A percentile compares a stretch with the other conserved stretches of the same genome.
phyloP scores from a whole-genome alignment of 495 filamentous ascomycete genomes.

The Penicillium paxilli region DNA sequence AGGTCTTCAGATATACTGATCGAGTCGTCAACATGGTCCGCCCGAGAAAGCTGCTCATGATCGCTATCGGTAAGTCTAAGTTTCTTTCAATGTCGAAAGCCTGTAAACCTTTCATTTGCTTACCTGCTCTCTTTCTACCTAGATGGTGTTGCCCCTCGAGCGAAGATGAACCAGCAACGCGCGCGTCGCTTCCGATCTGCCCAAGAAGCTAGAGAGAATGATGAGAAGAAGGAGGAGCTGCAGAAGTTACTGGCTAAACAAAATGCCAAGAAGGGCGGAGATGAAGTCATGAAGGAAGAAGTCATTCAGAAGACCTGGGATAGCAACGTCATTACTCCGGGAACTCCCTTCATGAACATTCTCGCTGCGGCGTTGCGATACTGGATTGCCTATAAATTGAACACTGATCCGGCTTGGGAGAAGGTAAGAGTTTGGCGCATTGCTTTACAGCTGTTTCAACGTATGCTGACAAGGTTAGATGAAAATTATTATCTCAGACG shows the following conservation, averaged over 20 bases:
- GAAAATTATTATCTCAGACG: conserved; percentile 98
- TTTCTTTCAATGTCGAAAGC: background rate
- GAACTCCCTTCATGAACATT: conserved; percentile 98
- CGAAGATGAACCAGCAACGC: conserved; percentile 98
- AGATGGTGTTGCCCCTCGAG: conserved; percentile 93
- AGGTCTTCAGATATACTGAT: conserved; percentile 96
- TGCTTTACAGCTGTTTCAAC: background rate
- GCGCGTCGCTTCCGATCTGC: conserved; percentile 89
- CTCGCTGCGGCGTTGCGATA: conserved; percentile 89
- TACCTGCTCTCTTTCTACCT: conserved; percentile 2
- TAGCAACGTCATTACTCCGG: conserved; percentile 94
- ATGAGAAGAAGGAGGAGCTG: conserved; percentile 85
- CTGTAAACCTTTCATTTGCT: background rate
- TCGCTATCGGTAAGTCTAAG: conserved; percentile 81
- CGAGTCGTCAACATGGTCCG: conserved; percentile 98
- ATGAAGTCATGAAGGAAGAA: conserved; percentile 60
- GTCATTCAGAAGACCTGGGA: conserved; percentile 93
- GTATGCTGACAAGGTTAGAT: conserved; percentile 39
- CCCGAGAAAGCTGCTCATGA: conserved; percentile 92
- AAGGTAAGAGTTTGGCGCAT: conserved; percentile 50
- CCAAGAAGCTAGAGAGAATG: conserved; percentile 90
- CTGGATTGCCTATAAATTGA: conserved; percentile 95
- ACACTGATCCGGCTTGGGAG: conserved; percentile 95
- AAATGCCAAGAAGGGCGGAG: conserved; percentile 54
- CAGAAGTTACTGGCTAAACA: conserved; percentile 74